Base-by-base conservation (phyloP, 1,284 basidiomycete genomes). In the Grifola frondosa region DNA sequence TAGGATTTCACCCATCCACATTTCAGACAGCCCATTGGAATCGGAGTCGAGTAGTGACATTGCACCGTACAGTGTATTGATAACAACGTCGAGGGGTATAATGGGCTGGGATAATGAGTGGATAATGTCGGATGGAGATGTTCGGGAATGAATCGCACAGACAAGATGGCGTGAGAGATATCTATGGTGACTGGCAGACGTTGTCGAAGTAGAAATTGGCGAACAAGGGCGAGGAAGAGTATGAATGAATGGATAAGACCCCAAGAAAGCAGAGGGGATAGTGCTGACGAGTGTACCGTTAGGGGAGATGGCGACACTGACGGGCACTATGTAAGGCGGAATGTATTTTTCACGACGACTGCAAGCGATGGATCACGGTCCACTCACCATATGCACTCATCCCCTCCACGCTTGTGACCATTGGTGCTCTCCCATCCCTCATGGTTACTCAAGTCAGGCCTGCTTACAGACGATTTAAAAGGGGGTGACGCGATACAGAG, bases 241-340 rank as follows among this genome's bases (percentile, higher is more conserved):
- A 49, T 82, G 73, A 4, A 82, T 63, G 12, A 72, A 62, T 15
- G 66, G 68, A 49, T 69, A 69, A 30, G 66, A 56, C 10, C 66
- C 57, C 42, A 64, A 62, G 12, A 69, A 52, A 21, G 74, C 67
- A 3, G 79, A 51, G 10, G 78, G 71, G 7, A 74, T 47, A 7
- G 74, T 70, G 51, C 76, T 80, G 3, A 83, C 47, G 23, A 85
- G 66, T 10, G 64, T 59, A 39, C 70, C 63, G 54, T 84, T 87
- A 23, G 77, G 83, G 7, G 86, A 88, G 4, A 73, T 39, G 2
- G 62, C 64, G 22, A 72, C 68, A 48, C 64, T 66, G 43, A 78
- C 57, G 5, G 80, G 76, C 42, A 81, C 80, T 80, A 33, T 21
- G 37, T 15, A 13, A 40, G 37, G 28, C 35, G 13, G 23, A 40